Evolutionary conservation across 331 rosid species (phyloP).

Genomic region (Arachis monticola): DNA sequence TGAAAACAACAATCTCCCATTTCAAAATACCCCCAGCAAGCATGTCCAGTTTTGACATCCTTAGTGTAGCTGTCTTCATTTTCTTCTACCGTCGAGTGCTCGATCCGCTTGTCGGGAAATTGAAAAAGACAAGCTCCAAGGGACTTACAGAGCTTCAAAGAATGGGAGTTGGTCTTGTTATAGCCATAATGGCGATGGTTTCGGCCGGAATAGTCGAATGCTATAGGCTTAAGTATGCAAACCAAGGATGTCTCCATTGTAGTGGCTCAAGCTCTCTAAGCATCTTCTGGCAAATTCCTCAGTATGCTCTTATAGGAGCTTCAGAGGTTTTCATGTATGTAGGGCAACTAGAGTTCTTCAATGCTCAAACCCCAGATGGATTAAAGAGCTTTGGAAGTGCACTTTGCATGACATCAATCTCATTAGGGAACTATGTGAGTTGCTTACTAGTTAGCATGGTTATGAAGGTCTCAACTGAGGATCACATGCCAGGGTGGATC

Average conservation of each 20-base stretch:
- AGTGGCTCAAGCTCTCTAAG: slow-evolving; percentile 77
- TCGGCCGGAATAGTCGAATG: slow-evolving; percentile 92
- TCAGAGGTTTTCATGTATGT: slow-evolving; percentile 97
- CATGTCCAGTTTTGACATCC: slow-evolving; percentile 95
- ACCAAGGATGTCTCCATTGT: slow-evolving; percentile 55
- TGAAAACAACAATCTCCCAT: slow-evolving; percentile 72
- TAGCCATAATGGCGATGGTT: slow-evolving; percentile 88
- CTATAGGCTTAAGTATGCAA: slow-evolving; percentile 76
- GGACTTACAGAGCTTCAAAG: slow-evolving; percentile 89
- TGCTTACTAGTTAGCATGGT: slow-evolving; percentile 82
- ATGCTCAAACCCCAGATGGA: slow-evolving; percentile 93
- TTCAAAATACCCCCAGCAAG: slow-evolving; percentile 91
- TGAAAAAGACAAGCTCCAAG: slow-evolving; percentile 52
- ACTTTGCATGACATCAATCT: slow-evolving; percentile 91
- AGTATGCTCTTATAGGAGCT: slow-evolving; percentile 85
- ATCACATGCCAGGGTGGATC: slow-evolving; percentile 91
- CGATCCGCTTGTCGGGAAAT: slow-evolving; percentile 64
- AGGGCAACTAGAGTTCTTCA: slow-evolving; percentile 92
- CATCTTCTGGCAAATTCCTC: slow-evolving; percentile 96
- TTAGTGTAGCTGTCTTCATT: slow-evolving; percentile 82
- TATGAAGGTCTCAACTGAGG: slow-evolving; percentile 77
- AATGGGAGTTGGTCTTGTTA: slow-evolving; percentile 90
- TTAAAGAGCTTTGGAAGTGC: slow-evolving; percentile 96
- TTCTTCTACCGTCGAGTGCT: slow-evolving; percentile 77
- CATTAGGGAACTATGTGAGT: slow-evolving; percentile 91